A percentile compares a stretch with the other conserved stretches of the same genome.
Evolutionary conservation across 495 filamentous ascomycete genomes (phyloP).

Genomic region (Aspergillus nidulans): DNA sequence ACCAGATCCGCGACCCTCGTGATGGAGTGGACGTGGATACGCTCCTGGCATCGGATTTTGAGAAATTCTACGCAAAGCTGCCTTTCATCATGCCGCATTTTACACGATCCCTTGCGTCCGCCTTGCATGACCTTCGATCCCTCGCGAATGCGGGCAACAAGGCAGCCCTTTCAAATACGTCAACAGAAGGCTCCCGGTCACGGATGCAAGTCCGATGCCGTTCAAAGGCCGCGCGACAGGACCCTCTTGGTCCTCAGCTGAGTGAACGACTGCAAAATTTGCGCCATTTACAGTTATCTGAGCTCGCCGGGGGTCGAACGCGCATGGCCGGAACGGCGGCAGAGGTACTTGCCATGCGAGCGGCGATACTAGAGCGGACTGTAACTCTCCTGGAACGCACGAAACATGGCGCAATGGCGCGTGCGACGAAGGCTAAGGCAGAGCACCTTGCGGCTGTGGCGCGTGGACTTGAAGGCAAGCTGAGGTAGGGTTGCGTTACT

Average conservation of each 20-base stretch:
- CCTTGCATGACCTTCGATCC: constrained; percentile 27
- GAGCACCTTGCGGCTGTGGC: constrained; percentile 60
- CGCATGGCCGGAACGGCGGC: constrained; percentile 38
- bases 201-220: constrained; percentile 27
- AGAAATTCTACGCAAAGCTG: constrained; percentile 34
- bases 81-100: constrained; percentile 24
- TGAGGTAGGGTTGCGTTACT: constrained; percentile 38
- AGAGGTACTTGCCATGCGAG: constrained; percentile 28
- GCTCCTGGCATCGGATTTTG: constrained; percentile 35
- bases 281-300: constrained; percentile 27
- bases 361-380: constrained; percentile 35
- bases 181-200: constrained; percentile 15
- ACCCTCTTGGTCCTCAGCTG: constrained; percentile 25
- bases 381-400: constrained; percentile 48
- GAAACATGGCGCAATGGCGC: constrained; percentile 63
- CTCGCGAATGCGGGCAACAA: constrained; percentile 20
- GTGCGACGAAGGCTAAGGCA: constrained; percentile 48
- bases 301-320: constrained; percentile 30
- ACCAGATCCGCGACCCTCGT: constrained; percentile 14
- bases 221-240: constrained; percentile 20
- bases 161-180: not conserved
- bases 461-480: constrained; percentile 46
- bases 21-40: constrained; percentile 23
- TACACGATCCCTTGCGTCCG: constrained; percentile 24
- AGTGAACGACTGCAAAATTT: constrained; percentile 23